Evolutionary conservation across 768 basidiomycete genomes (phyloP), one percentile per base, ranked within the genome.

Genomic region (Leccinum subtestaceum): DNA sequence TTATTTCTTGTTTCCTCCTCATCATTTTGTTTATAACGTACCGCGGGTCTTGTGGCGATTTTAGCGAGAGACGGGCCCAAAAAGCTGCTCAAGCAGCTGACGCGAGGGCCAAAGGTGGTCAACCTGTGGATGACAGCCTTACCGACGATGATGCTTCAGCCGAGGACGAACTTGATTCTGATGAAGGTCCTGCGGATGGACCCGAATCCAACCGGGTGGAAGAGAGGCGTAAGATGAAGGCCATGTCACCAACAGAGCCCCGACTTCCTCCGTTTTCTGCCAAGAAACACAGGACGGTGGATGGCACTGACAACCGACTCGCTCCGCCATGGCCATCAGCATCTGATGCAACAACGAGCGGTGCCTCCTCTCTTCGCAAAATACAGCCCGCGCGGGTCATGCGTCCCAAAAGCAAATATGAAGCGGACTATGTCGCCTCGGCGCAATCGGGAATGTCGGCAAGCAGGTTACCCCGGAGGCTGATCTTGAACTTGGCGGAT

Each of bases 51-150:
- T n/a, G 21, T 27, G 46, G 43, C 59, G 57, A 53, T 46, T 38
- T 58, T 53, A 87, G 86, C 65, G 80, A 85, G 67, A 77, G 83
- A 47, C 78, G 83, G 5, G 78, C 78, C 4, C 81, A 84, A 58
- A 85, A 84, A 64, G 79, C 80, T 1, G 80, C 78, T 15, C 82
- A 84, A 51, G 70, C 79, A n/a, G 78, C 79, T 4, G 78, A 81
- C n/a, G 65, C 75, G 48, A 80, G 80, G 48, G 74, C 78, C 23
- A 71, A 69, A 48, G 68, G 73, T 19, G 72, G 69, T 46, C 73
- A 65, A 21, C 60, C 65, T 1, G 10, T 6, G 5, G 71, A 76
- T 25, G 73, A 75, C n/a, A 68, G 48, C 52, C 48, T 68, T 6
- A 64, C 70, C 13, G 72, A 73, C 31, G 73, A 73, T 5, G 73